phyloP scores from a whole-genome alignment of 2,329 filamentous ascomycete species.

The Elsinoe fawcettii region DNA sequence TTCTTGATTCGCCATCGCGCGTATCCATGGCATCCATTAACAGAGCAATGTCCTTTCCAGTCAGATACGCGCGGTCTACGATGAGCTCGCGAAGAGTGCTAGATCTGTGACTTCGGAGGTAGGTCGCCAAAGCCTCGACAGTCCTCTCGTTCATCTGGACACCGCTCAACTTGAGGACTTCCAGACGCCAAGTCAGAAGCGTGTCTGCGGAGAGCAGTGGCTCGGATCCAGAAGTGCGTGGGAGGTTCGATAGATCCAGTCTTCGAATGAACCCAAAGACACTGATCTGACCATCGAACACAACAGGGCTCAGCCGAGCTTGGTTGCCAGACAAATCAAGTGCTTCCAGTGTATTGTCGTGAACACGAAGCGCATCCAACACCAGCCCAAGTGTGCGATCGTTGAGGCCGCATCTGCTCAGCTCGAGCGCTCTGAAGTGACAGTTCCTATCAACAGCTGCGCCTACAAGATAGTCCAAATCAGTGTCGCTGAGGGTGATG shows the following conservation, averaged over 20 bases:
- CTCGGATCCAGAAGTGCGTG: slow-evolving; percentile 54
- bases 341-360: slow-evolving; percentile 59
- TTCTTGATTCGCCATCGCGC: slow-evolving; percentile 42
- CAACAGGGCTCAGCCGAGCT: slow-evolving; percentile 54
- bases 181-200: slow-evolving; percentile 57
- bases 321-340: slow-evolving; percentile 61
- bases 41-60: slow-evolving; percentile 56
- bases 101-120: slow-evolving; percentile 49
- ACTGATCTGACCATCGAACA: slow-evolving; percentile 59
- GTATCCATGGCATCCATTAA: slow-evolving; percentile 57
- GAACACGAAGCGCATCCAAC: slow-evolving; percentile 55
- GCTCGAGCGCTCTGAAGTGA: slow-evolving; percentile 59
- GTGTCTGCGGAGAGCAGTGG: slow-evolving; percentile 59
- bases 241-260: slow-evolving; percentile 58
- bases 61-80: slow-evolving; percentile 60
- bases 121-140: slow-evolving; percentile 55
- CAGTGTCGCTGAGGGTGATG: slow-evolving; percentile 61
- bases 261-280: slow-evolving; percentile 60
- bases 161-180: slow-evolving; percentile 58
- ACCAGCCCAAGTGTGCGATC: slow-evolving; percentile 54
- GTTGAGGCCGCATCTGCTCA: slow-evolving; percentile 55
- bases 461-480: slow-evolving; percentile 59
- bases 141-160: slow-evolving; percentile 55
- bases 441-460: slow-evolving; percentile 59
- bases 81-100: slow-evolving; percentile 53